These are phyloP conservation scores for Malassezia restricta DNA, from an alignment of 1,284 basidiomycete genomes.

Conservation along the genomic window DNA sequence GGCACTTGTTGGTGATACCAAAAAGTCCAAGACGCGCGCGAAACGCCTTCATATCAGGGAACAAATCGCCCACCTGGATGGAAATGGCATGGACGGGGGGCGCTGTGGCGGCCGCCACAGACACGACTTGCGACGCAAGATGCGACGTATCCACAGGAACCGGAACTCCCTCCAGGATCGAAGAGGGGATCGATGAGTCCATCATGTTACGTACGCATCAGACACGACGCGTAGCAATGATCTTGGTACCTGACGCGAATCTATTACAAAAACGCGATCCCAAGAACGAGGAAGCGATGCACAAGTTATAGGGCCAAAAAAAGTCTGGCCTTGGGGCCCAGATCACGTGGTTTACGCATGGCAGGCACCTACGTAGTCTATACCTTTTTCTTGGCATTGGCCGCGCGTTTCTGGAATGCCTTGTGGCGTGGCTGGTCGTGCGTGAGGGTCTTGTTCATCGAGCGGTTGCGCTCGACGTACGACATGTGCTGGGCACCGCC, in stretches of 20 bases:
- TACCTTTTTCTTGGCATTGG: slow-evolving; percentile 6
- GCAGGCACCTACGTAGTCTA: no score
- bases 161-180: slow-evolving; percentile 11
- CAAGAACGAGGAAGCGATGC: no score
- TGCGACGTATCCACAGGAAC: neutral
- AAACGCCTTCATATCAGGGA: slow-evolving; percentile 17
- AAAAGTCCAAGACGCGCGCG: slow-evolving; percentile 12
- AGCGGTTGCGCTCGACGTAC: slow-evolving; percentile 45
- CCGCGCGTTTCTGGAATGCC: slow-evolving; percentile 34
- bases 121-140: neutral
- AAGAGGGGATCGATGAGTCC: slow-evolving; percentile 10
- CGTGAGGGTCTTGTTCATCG: slow-evolving; percentile 40
- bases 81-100: slow-evolving; percentile 3
- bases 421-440: slow-evolving; percentile 35
- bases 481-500: slow-evolving; percentile 47
- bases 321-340: no score
- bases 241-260: no score
- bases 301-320: no score
- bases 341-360: no score
- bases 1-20: slow-evolving; percentile 17
- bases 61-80: slow-evolving; percentile 15
- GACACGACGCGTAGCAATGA: no score
- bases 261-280: no score
- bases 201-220: neutral
- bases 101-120: neutral